Conservation (phyloP, 1,139 yeast genomes). For the Suhomyces anneliseae region DNA sequence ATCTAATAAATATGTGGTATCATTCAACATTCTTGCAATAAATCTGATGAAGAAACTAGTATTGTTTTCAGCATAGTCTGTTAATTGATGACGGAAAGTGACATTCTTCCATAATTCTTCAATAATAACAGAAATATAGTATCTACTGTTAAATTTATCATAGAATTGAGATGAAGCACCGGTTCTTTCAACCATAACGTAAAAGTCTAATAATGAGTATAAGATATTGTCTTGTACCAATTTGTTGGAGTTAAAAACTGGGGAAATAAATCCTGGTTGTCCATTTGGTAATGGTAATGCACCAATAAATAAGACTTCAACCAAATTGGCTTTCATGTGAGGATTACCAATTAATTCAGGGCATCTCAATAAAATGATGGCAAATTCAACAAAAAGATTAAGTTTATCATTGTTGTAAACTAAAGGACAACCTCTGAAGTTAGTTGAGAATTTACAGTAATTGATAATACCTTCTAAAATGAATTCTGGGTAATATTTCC, state of each 20-base stretch:
- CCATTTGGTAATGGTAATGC: slow-evolving; percentile 58
- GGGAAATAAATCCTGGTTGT: slow-evolving; percentile 72
- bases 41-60: slow-evolving; percentile 86
- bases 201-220: slow-evolving; percentile 82
- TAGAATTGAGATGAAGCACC: slow-evolving; percentile 95
- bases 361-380: slow-evolving; percentile 74
- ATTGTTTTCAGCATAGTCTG: slow-evolving; percentile 60
- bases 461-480: slow-evolving; percentile 80
- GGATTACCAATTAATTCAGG: slow-evolving; percentile 90
- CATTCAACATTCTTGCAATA: slow-evolving; percentile 93
- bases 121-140: slow-evolving; percentile 78
- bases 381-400: slow-evolving; percentile 65
- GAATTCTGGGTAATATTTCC: slow-evolving; percentile 84
- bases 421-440: slow-evolving; percentile 61
- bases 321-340: slow-evolving; percentile 81
- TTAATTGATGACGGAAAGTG: slow-evolving; percentile 65
- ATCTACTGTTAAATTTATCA: slow-evolving; percentile 91
- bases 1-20: slow-evolving; percentile 86
- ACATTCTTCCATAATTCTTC: slow-evolving; percentile 82
- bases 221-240: slow-evolving; percentile 66
- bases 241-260: slow-evolving; percentile 61
- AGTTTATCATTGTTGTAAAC: slow-evolving; percentile 51
- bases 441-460: slow-evolving; percentile 66
- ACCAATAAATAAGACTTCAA: slow-evolving; percentile 80
- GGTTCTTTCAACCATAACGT: slow-evolving; percentile 93